A percentile compares a stretch with the other conserved stretches of the same genome.
phyloP scores from a whole-genome alignment of 805 yeast species.

The Candida xyloterini region DNA sequence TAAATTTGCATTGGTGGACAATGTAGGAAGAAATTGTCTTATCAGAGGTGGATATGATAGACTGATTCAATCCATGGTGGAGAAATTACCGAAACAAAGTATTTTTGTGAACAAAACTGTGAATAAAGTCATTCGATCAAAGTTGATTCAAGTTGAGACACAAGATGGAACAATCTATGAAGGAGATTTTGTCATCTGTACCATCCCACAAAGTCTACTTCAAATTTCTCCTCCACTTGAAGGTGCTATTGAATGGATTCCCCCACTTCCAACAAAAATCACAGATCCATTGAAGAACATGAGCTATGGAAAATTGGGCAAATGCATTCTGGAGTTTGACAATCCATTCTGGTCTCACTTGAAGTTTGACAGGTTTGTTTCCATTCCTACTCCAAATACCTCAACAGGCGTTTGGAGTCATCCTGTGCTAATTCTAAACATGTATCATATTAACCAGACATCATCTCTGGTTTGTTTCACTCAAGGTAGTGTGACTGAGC shows the following conservation, averaged over 20 bases:
- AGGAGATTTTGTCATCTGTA: constrained; percentile 62
- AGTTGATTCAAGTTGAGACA: constrained; percentile 33
- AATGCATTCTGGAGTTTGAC: constrained; percentile 67
- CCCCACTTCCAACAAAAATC: constrained; percentile 49
- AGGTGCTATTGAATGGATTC: constrained; percentile 55
- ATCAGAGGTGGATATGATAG: constrained; percentile 58
- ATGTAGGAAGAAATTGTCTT: constrained; percentile 76
- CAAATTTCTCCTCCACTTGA: constrained; percentile 35
- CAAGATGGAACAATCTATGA: constrained; percentile 30
- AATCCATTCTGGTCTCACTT: constrained; percentile 53
- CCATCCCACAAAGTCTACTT: constrained; percentile 75
- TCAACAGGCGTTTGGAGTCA: constrained; percentile 44
- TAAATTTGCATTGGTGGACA: constrained; percentile 64
- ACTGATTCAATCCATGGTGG: constrained; percentile 45
- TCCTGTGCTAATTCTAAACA: constrained; percentile 63
- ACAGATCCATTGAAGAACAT: constrained; percentile 43
- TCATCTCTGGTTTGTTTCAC: constrained; percentile 64
- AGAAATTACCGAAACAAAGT: constrained; percentile 37
- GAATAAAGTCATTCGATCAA: constrained; percentile 33
- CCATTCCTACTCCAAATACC: constrained; percentile 33
- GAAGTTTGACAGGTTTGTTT: constrained; percentile 48
- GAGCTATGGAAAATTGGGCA: constrained; percentile 69
- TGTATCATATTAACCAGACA: constrained; percentile 43
- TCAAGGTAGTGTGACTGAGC: constrained; percentile 71
- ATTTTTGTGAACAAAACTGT: constrained; percentile 45